Conservation (phyloP, 257 asterid species). For the Penstemon barbatus region DNA sequence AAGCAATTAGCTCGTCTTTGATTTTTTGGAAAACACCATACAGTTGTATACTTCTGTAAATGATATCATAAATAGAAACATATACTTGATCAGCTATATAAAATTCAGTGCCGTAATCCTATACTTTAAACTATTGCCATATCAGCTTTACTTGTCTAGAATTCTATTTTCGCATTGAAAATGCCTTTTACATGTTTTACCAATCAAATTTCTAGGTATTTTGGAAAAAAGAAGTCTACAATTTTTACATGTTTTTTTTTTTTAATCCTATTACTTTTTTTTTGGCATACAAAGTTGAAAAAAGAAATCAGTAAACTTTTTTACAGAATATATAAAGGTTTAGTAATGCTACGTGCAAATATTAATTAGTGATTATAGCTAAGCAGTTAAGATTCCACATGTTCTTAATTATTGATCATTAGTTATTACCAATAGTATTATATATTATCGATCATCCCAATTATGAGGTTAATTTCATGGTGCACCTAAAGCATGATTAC, state of each 20-base stretch:
- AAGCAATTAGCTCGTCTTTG: conserved; percentile 21
- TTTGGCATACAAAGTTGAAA: too few relatives aligned
- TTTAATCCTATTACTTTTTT: too few relatives aligned
- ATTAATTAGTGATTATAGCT: not conserved
- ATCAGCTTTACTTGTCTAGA: not conserved
- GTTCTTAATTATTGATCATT: not conserved
- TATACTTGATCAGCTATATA: not conserved
- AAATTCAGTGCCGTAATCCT: not conserved
- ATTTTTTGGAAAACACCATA: not conserved
- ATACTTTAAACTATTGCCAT: not conserved
- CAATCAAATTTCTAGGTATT: not conserved
- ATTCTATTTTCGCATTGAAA: not conserved
- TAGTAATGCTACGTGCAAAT: too few relatives aligned
- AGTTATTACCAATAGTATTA: not conserved
- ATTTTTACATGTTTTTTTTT: too few relatives aligned
- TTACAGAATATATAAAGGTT: too few relatives aligned
- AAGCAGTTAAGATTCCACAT: conserved; percentile 5
- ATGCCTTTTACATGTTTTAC: not conserved
- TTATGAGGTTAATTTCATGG: not conserved
- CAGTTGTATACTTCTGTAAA: not conserved
- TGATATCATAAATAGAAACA: not conserved
- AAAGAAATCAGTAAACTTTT: too few relatives aligned
- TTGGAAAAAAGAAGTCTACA: too few relatives aligned
- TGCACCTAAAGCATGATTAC: too few relatives aligned
- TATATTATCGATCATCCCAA: not conserved